Base-by-base conservation (phyloP, 345 rosid species). In the Psidium guajava region DNA sequence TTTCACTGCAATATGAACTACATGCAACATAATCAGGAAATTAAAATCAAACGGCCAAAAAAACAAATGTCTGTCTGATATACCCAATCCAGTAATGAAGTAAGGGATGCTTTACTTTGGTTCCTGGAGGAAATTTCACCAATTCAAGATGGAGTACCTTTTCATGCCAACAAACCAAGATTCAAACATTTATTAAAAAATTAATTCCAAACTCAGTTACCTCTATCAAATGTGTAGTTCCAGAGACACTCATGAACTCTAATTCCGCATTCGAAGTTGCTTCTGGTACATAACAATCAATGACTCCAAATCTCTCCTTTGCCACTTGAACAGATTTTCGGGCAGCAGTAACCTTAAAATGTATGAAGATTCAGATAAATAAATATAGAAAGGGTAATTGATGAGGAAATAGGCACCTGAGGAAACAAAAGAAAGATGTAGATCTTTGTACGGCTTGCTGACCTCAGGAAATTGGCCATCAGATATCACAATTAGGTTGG, bases 391-490 rank as follows among this genome's bases (percentile, higher is more conserved):
- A 24, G 83, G 54, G 53, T 73, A 69, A 55, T 74, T 82, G 28
- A 61, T 55, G 85, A 87, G 55, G 75, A 54, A 44, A 59, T 22
- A 24, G 61, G 44, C 83, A 44, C 51, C 56, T 8, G n/a, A 82
- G 83, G 3, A 53, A 82, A n/a, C 83, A 59, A 84, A 53, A 54
- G 56, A 85, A 69, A 83, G 69, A 10, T 24, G 44, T 42, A 81
- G 27, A 16, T 28, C 20, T 49, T 82, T 51, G 55, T 25, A 51
- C 40, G 49, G 51, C 50, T 24, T 32, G 52, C 83, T n/a, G 56
- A 96, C 97, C 96, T 97, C 99, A 21, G 94, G 91, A 89, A 92
- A 97, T 88, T 88, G 95, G 86, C 89, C 91, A 81, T 87, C 86
- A 73, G 97, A 94, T 80, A 86, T 82, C 84, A 91, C 89, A 81